A percentile compares a stretch with the other conserved stretches of the same genome.
Conservation (phyloP, 140 eudicot species). For the Oenanthe javanica region DNA sequence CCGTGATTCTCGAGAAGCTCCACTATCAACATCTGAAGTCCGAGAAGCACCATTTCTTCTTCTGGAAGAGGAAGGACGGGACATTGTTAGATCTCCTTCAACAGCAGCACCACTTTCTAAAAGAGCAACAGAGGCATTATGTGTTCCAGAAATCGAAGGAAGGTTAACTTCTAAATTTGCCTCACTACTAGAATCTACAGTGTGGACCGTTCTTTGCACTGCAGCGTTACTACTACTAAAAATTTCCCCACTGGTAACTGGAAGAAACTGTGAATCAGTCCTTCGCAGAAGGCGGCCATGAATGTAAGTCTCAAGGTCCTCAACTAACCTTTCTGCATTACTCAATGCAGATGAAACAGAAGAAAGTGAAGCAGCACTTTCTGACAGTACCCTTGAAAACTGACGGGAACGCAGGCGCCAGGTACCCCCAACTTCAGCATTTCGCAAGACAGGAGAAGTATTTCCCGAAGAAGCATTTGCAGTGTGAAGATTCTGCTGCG, state of each 20-base stretch:
- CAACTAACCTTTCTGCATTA: slow-evolving; percentile 64
- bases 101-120: slow-evolving; percentile 25
- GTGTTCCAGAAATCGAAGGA: slow-evolving; percentile 30
- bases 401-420: slow-evolving; percentile 43
- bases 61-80: slow-evolving; percentile 35
- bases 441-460: slow-evolving; percentile 18
- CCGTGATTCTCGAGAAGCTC: slow-evolving; percentile 43
- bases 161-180: slow-evolving; percentile 22
- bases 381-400: slow-evolving; percentile 58
- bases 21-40: slow-evolving; percentile 40
- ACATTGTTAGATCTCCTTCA: slow-evolving; percentile 31
- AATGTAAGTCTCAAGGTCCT: slow-evolving; percentile 52
- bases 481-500: slow-evolving; percentile 25
- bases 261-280: slow-evolving; percentile 24
- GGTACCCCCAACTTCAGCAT: slow-evolving; percentile 29
- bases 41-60: slow-evolving; percentile 43
- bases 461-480: slow-evolving; percentile 20
- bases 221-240: slow-evolving; percentile 27
- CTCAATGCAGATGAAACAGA: slow-evolving; percentile 59
- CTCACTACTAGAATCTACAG: slow-evolving; percentile 36
- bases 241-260: slow-evolving; percentile 29
- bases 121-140: slow-evolving; percentile 30
- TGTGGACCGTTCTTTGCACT: slow-evolving; percentile 33
- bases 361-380: slow-evolving; percentile 76
- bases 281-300: slow-evolving; percentile 36